These are phyloP conservation scores for Wallacemonas sp. DNA, from an alignment of 208 protist species.

Conservation along the genomic window DNA sequence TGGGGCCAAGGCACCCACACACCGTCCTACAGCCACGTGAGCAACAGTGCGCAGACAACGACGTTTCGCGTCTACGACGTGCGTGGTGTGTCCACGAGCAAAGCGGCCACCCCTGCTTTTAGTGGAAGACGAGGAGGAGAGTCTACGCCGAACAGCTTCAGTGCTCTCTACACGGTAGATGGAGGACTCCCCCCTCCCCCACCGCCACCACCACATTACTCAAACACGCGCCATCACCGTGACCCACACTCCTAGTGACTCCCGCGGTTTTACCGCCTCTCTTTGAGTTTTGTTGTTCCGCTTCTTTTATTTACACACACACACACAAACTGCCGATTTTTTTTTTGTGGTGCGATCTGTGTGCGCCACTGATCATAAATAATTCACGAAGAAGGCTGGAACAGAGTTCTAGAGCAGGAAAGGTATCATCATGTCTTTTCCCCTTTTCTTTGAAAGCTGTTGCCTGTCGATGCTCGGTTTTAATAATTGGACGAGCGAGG, in stretches of 20 bases:
- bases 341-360: too few species aligned
- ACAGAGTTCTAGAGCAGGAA: not conserved
- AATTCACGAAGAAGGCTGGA: too few species aligned
- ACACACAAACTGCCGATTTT: too few species aligned
- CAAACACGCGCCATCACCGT: not conserved
- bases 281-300: too few species aligned
- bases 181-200: constrained; percentile 13
- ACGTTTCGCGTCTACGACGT: constrained; percentile 51
- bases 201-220: constrained; percentile 3
- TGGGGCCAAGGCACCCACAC: constrained; percentile 10
- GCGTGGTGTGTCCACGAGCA: constrained; percentile 16
- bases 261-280: not conserved
- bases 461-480: too few species aligned
- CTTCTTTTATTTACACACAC: too few species aligned
- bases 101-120: not conserved
- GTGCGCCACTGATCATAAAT: too few species aligned
- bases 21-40: not conserved
- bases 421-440: constrained; percentile 5
- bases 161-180: constrained; percentile 3
- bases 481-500: too few species aligned
- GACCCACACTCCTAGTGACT: not conserved
- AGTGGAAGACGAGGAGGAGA: constrained; percentile 8
- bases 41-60: constrained; percentile 13
- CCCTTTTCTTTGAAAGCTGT: too few species aligned
- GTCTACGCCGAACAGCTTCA: constrained; percentile 10